Evolutionary conservation across 805 yeast species (phyloP), one percentile per base, ranked within the genome.

Genomic region (Suhomyces pyralidae): DNA sequence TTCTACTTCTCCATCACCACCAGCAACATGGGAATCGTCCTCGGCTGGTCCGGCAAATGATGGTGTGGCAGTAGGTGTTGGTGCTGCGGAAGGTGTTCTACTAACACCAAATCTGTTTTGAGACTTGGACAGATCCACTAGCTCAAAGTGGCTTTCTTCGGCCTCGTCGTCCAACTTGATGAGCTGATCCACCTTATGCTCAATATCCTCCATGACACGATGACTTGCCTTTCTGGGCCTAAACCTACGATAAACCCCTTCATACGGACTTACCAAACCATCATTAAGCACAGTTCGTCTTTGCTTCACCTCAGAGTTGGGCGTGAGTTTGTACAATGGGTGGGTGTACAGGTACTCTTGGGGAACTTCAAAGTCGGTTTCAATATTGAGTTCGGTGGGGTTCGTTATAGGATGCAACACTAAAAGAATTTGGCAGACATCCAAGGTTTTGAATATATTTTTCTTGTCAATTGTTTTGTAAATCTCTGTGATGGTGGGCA

Each of bases 391-490:
- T 34, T 68, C 69, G n/a, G 64, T 59, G 5, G 77, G 75, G 51
- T 70, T 66, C 24, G 81, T 64, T 14, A 45, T 50, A 14, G 78
- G 73, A 51, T 81, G 84, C 7, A 90, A 76, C 6, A 93, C 93
- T 5, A 92, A 69, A 49, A 94, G 71, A 74, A 94, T 88, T 69
- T 94, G 97, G 51, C 88, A 82, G 6, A 93, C 76, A 67, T 94
- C 98, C 32, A 90, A 77, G 0, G 96, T 83, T 64, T 94, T 94
- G 73, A 87, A 86, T 24, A 94, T 81, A 64, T 90, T 94, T 66
- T 93, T 93, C 62, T 83, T 81, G 66, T 94, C 99, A 22, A 92
- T 81, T 5, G 97, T 85, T 69, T 94, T 94, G 66, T 86, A 90
- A 6, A 88, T 82, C 66, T 94, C 99, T 8, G 89, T 81, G 3